phyloP scores from a whole-genome alignment of 164 flowering plant genomes.

The Cinnamomum micranthum region DNA sequence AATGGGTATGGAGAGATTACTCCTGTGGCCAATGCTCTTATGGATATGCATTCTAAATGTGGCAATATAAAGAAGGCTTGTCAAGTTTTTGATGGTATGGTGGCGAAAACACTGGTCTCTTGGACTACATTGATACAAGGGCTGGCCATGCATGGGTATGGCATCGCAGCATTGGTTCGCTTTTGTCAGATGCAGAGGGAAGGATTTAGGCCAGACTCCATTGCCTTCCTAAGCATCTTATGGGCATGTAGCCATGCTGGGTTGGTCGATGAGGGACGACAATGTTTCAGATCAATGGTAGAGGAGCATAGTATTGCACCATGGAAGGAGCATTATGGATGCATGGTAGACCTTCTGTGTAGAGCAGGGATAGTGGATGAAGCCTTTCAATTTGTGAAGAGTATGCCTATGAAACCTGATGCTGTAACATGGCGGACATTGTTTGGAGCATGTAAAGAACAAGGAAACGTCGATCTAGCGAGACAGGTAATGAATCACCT shows the following conservation, averaged over 20 bases:
- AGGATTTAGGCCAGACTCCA: slow-evolving; percentile 30
- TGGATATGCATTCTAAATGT: slow-evolving; percentile 45
- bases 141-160: slow-evolving; percentile 37
- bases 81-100: slow-evolving; percentile 28
- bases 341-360: slow-evolving; percentile 43
- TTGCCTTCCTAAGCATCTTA: slow-evolving; percentile 30
- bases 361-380: slow-evolving; percentile 30
- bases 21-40: slow-evolving; percentile 30
- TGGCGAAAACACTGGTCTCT: slow-evolving; percentile 27
- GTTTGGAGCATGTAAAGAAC: slow-evolving; percentile 30
- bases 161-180: slow-evolving; percentile 26
- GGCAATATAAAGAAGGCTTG: slow-evolving; percentile 34
- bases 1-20: slow-evolving; percentile 7
- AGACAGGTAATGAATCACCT: slow-evolving; percentile 13
- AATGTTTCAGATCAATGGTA: slow-evolving; percentile 30
- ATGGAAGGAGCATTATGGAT: slow-evolving; percentile 36
- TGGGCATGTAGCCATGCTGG: slow-evolving; percentile 41
- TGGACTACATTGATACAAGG: slow-evolving; percentile 40
- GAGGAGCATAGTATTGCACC: slow-evolving; percentile 26
- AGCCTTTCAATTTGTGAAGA: slow-evolving; percentile 28
- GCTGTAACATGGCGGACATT: slow-evolving; percentile 25
- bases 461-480: slow-evolving; percentile 18
- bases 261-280: slow-evolving; percentile 34
- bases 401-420: slow-evolving; percentile 32
- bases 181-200: slow-evolving; percentile 41